phyloP scores from a whole-genome alignment of 140 eudicot genomes.

The Bidens hawaiensis region DNA sequence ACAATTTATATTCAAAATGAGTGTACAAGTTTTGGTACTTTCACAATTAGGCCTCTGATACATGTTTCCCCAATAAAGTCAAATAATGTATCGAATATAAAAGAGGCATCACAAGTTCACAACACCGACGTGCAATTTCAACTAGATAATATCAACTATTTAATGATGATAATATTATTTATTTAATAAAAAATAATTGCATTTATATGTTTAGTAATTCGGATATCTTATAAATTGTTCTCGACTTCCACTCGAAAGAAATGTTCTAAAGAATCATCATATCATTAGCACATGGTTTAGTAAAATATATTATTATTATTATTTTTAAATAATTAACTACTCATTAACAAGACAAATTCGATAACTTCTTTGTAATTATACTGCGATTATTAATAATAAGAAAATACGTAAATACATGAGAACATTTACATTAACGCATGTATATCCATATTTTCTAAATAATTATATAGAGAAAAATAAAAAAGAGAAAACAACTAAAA shows the following conservation, averaged over 20 bases:
- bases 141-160: slow-evolving; percentile 14
- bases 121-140: no score
- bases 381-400: background rate
- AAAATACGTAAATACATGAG: background rate
- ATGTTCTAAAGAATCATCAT: background rate
- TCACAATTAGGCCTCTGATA: no score
- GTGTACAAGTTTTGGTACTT: no score
- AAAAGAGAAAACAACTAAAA: no score
- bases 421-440: no score
- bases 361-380: background rate
- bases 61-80: background rate
- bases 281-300: no score
- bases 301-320: background rate
- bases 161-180: slow-evolving; percentile 7
- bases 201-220: background rate
- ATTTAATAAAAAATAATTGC: background rate
- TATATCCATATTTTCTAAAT: no score
- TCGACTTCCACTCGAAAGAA: background rate
- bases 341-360: background rate
- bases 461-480: no score
- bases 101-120: slow-evolving; percentile 8
- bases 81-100: slow-evolving; percentile 3
- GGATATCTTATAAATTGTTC: background rate
- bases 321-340: background rate
- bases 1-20: no score